Base-by-base conservation (phyloP, 2,329 filamentous ascomycete genomes). In the Aspergillus clavatus region DNA sequence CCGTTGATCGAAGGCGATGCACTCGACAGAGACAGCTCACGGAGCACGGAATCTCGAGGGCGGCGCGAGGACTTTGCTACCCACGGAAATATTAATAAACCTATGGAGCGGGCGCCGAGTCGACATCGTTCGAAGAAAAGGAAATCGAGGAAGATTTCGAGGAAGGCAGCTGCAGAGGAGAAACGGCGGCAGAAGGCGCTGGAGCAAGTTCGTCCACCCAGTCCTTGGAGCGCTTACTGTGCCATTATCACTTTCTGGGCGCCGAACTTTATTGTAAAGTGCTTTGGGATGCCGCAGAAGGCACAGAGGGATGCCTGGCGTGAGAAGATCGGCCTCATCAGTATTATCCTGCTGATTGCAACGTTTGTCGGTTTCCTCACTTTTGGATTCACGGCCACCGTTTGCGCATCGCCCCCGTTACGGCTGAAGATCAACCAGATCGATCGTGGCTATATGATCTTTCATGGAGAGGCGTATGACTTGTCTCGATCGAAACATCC, bases 321-420 rank as follows among this genome's bases (percentile, higher is more conserved):
- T 55, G 93, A 98, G 66, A 98, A 98, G 77, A 94, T 98, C 76
- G 93, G 93, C 2, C 73, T 98, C 47, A 87, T 96, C 71, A 95
- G 90, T 70, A 83, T 98, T 62, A 98, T 98, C 63, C 63, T 95
- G 24, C 63, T 85, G 48, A 90, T 97, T 63, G 94, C 90, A 75
- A 79, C 82, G 7, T 82, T 90, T 61, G 91, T 98, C 38, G 93
- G 93, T 62, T 98, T 91, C 72, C 74, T 98, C 43, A 98, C 93
- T 0, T 98, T 98, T 61, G 93, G 93, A 36, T 98, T 98, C 18
- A 97, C 88, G 3, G 80, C 86, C 49, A 83, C 83, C 4, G 93
- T 98, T 14, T 98, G 93, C 66, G 82, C 86, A 12, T 69, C 72
- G 2, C 84, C 88, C 7, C 81, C 82, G 21, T 72, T 82, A 35